Evolutionary conservation across 2,329 filamentous ascomycete species (phyloP).

Genomic region (Xylaria sp.): DNA sequence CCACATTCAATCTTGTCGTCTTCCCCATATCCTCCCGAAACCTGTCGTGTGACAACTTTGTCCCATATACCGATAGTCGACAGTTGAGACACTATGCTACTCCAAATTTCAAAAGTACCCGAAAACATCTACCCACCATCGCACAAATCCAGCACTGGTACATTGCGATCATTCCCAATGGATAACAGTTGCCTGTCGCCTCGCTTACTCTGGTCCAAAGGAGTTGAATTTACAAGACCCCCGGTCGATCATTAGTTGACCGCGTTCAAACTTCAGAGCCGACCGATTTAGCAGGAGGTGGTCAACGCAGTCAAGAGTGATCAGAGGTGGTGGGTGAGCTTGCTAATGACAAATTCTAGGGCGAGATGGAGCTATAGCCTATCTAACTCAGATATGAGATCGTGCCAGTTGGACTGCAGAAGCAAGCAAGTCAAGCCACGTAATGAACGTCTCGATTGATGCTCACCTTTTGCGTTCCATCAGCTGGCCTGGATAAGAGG

Average conservation of each 20-base stretch:
- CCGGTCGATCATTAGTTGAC: background rate
- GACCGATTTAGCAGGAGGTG: background rate
- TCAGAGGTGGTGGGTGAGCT: background rate
- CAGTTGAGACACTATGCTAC: constrained; percentile 8
- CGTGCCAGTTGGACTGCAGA: constrained; percentile 4
- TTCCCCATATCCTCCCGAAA: background rate
- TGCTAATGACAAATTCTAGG: background rate
- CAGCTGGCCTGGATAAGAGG: background rate
- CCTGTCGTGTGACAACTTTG: background rate
- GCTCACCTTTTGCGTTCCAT: background rate
- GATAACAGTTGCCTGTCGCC: background rate
- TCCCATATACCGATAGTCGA: background rate
- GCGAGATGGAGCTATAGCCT: constrained; percentile 20
- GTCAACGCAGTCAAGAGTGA: background rate
- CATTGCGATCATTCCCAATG: background rate
- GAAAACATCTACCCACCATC: background rate
- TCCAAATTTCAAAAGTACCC: background rate
- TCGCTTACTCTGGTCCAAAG: background rate
- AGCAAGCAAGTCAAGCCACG: constrained; percentile 23
- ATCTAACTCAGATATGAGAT: background rate
- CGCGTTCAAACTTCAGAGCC: background rate
- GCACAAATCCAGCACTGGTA: background rate
- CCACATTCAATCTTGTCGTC: background rate
- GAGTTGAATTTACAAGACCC: background rate
- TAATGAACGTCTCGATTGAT: constrained; percentile 20